Evolutionary conservation across 2,329 filamentous ascomycete species (phyloP), one percentile per base, ranked within the genome.

Genomic region (Helicocarpus griseus): DNA sequence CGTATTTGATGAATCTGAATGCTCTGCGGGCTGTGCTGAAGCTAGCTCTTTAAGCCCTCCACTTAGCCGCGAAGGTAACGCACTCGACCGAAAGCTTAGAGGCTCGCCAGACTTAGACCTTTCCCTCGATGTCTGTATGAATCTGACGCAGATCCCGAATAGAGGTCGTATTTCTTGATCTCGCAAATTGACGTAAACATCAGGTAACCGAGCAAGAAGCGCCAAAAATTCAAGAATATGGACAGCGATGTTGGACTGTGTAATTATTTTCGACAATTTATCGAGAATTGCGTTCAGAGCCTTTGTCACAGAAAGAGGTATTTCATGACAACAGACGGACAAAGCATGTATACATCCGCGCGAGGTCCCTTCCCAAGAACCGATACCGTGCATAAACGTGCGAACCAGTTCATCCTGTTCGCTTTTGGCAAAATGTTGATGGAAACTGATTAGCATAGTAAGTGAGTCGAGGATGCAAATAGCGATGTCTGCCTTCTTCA

Each of bases 191-290:
- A 88, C 82, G 63, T 90, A 94, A 1, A 96, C 77, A 54, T 88
- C 81, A 8, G 87, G 88, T 53, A 96, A 74, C 33, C 91, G 84
- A 49, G 90, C 89, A 26, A 98, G 77, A 47, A 89, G 85, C 8
- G 88, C 87, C n/a, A 98, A 74, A 62, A 98, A 97, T 63, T 98
- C 93, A 47, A 98, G 76, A 54, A 98, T 95, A 63, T 98, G 93
- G 55, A 96, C 86, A 8, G 91, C 89, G 33, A 96, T 86, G 52
- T 90, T 82, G 5, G 89, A 84, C 61, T 95, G 90, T 1, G 93
- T 97, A 62, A 98, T 95, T 62, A 96, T 94, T 60, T 90, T 88
- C 1, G 90, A 86, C 87, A 98, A 95, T 65, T 89, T 91, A 61
- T 90, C 86, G 51, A 98, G 76, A 58, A 97, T 88, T 43, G 83